Conservation (phyloP, 2,329 filamentous ascomycete species). For the Cadophora sp. region DNA sequence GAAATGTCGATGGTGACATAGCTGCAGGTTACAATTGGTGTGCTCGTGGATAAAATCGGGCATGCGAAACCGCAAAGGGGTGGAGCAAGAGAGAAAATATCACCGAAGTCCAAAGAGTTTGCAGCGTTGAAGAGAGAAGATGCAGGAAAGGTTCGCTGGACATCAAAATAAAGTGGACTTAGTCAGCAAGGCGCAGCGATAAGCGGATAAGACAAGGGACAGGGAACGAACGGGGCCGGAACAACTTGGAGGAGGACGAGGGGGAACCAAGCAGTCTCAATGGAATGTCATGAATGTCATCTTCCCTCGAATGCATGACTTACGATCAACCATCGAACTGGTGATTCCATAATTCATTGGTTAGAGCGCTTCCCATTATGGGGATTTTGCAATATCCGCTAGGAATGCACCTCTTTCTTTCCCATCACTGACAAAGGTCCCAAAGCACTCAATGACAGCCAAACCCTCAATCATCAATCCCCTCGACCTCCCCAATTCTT, state of each 20-base stretch:
- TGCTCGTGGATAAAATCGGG: not conserved
- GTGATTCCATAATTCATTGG: not conserved
- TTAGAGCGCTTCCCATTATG: not conserved
- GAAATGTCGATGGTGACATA: not conserved
- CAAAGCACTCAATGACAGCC: slow-evolving; percentile 20
- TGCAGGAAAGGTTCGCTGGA: not conserved
- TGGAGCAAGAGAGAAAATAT: not conserved
- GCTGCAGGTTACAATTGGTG: not conserved
- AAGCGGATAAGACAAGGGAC: slow-evolving; percentile 6
- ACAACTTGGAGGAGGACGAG: too few relatives aligned
- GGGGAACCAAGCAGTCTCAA: too few relatives aligned
- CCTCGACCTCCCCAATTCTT: slow-evolving; percentile 41
- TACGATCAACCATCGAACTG: too few relatives aligned
- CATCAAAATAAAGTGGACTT: not conserved
- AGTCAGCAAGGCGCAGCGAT: not conserved
- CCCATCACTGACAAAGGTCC: too few relatives aligned
- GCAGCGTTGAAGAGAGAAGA: not conserved
- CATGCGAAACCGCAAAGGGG: not conserved
- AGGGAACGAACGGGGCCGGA: too few relatives aligned
- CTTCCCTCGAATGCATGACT: not conserved
- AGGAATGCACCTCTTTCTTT: not conserved
- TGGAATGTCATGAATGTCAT: not conserved
- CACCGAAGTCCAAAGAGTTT: not conserved
- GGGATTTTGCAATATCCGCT: not conserved
- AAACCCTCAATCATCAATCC: slow-evolving; percentile 33